Conservation (phyloP, 176 grass and related monocot genomes). For the Saccharum spontaneum region DNA sequence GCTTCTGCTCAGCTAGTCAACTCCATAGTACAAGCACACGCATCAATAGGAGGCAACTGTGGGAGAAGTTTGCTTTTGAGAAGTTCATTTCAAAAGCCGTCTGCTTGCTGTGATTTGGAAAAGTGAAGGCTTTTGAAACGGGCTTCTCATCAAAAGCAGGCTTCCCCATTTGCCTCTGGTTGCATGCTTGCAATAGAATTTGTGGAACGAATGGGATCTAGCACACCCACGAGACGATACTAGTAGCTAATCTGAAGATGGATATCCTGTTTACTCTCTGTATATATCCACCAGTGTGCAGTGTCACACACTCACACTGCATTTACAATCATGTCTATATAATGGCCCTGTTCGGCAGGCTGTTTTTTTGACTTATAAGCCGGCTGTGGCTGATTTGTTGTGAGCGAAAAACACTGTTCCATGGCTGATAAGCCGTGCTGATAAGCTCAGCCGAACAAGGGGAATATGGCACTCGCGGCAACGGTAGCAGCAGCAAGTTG, state of each 20-base stretch:
- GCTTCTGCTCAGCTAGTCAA: neutral
- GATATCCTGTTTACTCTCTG: neutral
- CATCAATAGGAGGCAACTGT: neutral
- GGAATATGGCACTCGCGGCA: neutral
- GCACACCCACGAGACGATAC: neutral
- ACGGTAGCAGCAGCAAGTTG: neutral
- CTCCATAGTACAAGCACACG: neutral
- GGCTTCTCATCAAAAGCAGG: neutral
- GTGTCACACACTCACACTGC: neutral
- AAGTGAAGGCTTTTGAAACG: neutral
- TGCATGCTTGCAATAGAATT: neutral
- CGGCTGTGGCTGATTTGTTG: too few relatives aligned
- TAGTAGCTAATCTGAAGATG: neutral
- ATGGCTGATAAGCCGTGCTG: too few relatives aligned
- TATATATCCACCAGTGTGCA: neutral
- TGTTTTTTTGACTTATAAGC: too few relatives aligned
- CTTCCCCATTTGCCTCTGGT: neutral
- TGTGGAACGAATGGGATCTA: neutral
- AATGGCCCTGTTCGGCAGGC: too few relatives aligned
- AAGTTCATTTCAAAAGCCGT: neutral
- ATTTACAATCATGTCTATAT: too few relatives aligned
- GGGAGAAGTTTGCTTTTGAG: neutral
- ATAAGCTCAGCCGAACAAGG: too few relatives aligned
- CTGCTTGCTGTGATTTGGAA: neutral
- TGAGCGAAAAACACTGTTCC: too few relatives aligned